Base-by-base conservation (phyloP, 208 protist species). In the Trypanosoma boissoni region DNA sequence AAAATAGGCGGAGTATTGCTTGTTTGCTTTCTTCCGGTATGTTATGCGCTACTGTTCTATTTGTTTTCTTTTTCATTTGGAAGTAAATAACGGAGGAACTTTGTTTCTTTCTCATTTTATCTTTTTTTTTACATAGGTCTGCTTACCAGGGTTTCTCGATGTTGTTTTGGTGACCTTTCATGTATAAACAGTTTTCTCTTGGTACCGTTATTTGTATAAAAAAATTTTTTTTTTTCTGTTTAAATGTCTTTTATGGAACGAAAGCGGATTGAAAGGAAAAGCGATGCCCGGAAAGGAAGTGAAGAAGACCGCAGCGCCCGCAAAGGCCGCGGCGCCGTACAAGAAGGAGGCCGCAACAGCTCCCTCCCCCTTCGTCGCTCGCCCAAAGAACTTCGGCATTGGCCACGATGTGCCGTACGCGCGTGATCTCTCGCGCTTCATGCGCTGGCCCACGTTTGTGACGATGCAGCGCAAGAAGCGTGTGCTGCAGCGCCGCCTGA, bases 361-460 rank as follows among this genome's bases (percentile, higher is more conserved):
- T 57, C 52, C 58, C 51, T 86, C 89, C 45, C 69, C 52, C 55
- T 96, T 91, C 58, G 73, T 78, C 44, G 83, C 81, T 29, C 81
- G 86, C 64, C 86, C 89, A 32, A 92, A 91, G 79, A 90, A 93
- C 76, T 89, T 96, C 72, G 83, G 83, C 43, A 92, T 99, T 61
- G 97, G 98, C 60, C 76, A 89, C 39, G 88, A 97, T 73, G 74
- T 98, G 28, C 86, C 88, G 57, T 97, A 96, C 67, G 88, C 86
- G 28, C 83, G 92, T 46, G 98, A 99, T 78, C 74, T 99, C 21
- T 97, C 87, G 37, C 91, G 98, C 64, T 99, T 97, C 68, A 97
- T 99, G 64, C 97, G 95, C 68, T 99, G 95, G 95, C 98, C 98
- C 65, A 95, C 92, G 72, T 99, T 99, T 70, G 88, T 99, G 65